These are phyloP conservation scores for Colletotrichum sp. DNA, from an alignment of 2,329 filamentous ascomycete species.

Conservation along the genomic window DNA sequence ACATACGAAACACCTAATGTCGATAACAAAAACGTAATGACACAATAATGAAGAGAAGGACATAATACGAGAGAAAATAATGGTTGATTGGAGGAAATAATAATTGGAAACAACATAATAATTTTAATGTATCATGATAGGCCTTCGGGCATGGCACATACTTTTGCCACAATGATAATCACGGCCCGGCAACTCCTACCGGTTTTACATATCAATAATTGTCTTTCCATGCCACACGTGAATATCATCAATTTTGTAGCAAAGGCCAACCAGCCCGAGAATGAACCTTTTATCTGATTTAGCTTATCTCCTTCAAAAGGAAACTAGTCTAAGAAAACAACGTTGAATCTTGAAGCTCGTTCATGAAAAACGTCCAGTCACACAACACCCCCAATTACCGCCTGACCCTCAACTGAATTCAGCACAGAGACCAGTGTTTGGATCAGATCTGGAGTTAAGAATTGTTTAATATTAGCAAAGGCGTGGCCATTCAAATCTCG, in stretches of 20 bases:
- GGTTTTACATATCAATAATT: not conserved
- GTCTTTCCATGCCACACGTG: not conserved
- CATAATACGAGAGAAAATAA: not conserved
- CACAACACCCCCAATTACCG: accelerated
- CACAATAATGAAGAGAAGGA: not conserved
- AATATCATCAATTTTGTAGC: accelerated
- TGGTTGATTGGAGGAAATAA: not conserved
- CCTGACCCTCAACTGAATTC: not conserved
- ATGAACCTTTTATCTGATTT: accelerated
- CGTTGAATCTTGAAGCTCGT: not conserved
- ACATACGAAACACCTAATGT: not conserved
- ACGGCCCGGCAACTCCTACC: not conserved
- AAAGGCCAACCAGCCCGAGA: accelerated
- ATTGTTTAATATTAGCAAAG: not conserved
- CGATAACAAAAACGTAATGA: not conserved
- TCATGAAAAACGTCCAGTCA: not conserved
- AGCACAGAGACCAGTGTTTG: not conserved
- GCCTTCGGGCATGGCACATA: not conserved
- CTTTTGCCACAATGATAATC: not conserved
- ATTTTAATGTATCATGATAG: not conserved
- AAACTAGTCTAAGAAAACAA: not conserved
- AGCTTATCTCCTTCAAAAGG: not conserved
- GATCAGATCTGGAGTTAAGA: not conserved
- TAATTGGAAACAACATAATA: not conserved
- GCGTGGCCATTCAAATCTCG: accelerated